Evolutionary conservation across 352 stramenopile genomes (phyloP).

Genomic region (Globisporangium paddicum): DNA sequence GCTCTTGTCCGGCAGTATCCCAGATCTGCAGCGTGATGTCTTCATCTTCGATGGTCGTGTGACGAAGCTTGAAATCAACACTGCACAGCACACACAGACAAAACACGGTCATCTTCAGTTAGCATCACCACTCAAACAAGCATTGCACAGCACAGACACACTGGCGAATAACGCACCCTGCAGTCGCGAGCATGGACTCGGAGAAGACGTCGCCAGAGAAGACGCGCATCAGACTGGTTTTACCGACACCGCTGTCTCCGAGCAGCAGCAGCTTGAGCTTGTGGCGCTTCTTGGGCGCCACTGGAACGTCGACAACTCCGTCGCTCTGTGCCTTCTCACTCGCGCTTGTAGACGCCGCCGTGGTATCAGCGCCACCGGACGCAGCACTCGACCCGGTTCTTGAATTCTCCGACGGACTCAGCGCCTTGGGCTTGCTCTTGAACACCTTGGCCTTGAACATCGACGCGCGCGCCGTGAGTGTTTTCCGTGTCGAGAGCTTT

Average conservation of each 20-base stretch:
- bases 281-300: conserved; percentile 63
- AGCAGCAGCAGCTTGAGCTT: conserved; percentile 91
- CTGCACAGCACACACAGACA: conserved; percentile 22
- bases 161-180: conserved; percentile 55
- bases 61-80: conserved; percentile 92
- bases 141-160: conserved; percentile 2
- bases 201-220: conserved; percentile 92
- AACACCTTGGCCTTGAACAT: conserved; percentile 82
- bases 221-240: conserved; percentile 92
- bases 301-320: conserved; percentile 13
- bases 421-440: conserved; percentile 24
- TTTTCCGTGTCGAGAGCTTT: conserved; percentile 62
- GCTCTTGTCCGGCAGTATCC: conserved; percentile 93
- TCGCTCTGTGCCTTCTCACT: conserved; percentile 16
- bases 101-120: neutral
- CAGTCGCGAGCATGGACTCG: conserved; percentile 86
- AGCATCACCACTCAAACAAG: neutral
- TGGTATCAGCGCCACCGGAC: neutral
- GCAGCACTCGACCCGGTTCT: neutral
- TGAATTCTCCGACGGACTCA: conserved; percentile 5
- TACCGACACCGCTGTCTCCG: conserved; percentile 89
- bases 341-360: neutral
- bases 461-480: conserved; percentile 54
- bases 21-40: conserved; percentile 92
- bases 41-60: conserved; percentile 80